phyloP scores from a whole-genome alignment of 768 basidiomycete species.

The Guyanaporus albipodus region DNA sequence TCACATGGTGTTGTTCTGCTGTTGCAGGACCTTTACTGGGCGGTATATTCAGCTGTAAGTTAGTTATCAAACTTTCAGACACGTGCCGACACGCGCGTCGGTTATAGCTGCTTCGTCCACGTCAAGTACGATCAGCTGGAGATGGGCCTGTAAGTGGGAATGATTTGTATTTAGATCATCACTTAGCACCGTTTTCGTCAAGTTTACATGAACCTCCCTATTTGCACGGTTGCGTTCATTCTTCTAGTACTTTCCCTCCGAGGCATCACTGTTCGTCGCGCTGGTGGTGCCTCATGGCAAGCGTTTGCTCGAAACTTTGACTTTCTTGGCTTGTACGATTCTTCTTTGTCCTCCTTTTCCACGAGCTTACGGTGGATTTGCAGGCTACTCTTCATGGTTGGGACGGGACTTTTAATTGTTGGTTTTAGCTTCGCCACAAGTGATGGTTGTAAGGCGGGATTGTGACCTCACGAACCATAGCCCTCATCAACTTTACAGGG shows the following conservation, averaged over 20 bases:
- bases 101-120: slow-evolving; percentile 25
- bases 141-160: slow-evolving; percentile 75
- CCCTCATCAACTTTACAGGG: slow-evolving; percentile 45
- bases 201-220: slow-evolving; percentile 84
- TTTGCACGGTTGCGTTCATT: slow-evolving; percentile 57
- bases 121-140: slow-evolving; percentile 51
- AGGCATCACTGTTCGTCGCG: slow-evolving; percentile 43
- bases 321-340: slow-evolving; percentile 70
- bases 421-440: slow-evolving; percentile 76
- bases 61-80: slow-evolving; percentile 7
- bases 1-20: slow-evolving; percentile 86
- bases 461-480: slow-evolving; percentile 1
- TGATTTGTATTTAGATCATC: slow-evolving; percentile 11
- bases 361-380: slow-evolving; percentile 18
- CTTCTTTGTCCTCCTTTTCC: slow-evolving; percentile 12
- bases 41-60: slow-evolving; percentile 73
- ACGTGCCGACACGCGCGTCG: slow-evolving; percentile 20
- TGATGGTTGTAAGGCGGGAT: slow-evolving; percentile 55
- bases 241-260: slow-evolving; percentile 61
- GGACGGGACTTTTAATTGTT: slow-evolving; percentile 69
- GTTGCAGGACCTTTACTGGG: slow-evolving; percentile 81
- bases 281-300: slow-evolving; percentile 53
- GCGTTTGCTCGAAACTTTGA: slow-evolving; percentile 59
- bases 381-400: slow-evolving; percentile 71
- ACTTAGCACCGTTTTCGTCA: slow-evolving; percentile 15